A percentile compares a stretch with the other conserved stretches of the same genome.
Conservation (phyloP, 495 filamentous ascomycete species). For the Xylaria intraflava region DNA sequence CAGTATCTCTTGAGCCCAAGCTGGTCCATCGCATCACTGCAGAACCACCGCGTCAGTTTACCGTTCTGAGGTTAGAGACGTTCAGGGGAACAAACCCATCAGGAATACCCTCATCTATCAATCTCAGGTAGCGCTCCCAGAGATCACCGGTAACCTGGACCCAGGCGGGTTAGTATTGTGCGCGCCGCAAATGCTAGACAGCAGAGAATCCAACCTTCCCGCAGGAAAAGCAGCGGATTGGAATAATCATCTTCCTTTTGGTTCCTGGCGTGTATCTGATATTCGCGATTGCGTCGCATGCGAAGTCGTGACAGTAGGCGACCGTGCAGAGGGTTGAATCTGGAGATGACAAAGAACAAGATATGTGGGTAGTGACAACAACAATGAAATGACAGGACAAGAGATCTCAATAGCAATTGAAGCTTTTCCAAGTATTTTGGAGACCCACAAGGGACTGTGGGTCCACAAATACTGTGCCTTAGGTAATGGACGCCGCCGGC, state of each 20-base stretch:
- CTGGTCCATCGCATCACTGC: conserved; percentile 85
- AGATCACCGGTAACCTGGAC: conserved; percentile 87
- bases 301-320: not conserved
- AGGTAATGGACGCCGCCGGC: no score
- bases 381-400: not conserved
- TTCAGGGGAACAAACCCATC: conserved; percentile 59
- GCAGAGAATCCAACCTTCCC: conserved; percentile 67
- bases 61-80: not conserved
- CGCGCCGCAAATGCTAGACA: not conserved
- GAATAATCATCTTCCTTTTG: conserved; percentile 79
- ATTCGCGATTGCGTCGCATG: not conserved
- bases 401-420: not conserved
- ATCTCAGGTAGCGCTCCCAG: conserved; percentile 86
- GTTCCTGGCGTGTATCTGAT: not conserved
- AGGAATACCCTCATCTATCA: conserved; percentile 67
- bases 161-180: conserved; percentile 8
- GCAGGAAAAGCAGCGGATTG: conserved; percentile 96
- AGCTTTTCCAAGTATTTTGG: conserved; percentile 7
- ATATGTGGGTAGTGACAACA: no score
- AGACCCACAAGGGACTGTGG: conserved; percentile 7
- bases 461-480: no score
- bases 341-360: not conserved
- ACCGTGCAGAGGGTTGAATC: not conserved
- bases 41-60: conserved; percentile 9
- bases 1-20: conserved; percentile 93